Base-by-base conservation (phyloP, 345 rosid genomes). In the Euphorbia lathyris region DNA sequence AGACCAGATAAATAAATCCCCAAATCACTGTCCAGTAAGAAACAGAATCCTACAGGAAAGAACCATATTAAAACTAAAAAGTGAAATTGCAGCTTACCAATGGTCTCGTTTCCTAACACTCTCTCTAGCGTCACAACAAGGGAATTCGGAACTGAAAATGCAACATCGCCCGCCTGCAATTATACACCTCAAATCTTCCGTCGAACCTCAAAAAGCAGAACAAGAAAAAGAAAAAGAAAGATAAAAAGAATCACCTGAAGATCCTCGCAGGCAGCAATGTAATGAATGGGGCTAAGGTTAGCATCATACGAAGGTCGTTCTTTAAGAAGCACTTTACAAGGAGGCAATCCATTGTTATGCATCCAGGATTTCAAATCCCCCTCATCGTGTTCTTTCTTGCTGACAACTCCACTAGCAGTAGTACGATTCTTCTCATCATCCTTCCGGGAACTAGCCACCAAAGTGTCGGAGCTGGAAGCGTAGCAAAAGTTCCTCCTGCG, bases 81-180 rank as follows among this genome's bases (percentile, higher is more conserved):
- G 38, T 17, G n/a, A 70, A 29, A 60, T 51, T 63, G 81, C 77
- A 78, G 77, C 78, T 78, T 91, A 94, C 98, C 98, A 67, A 94
- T 77, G 71, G 88, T 86, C 88, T 94, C 96, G 68, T 94, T 94
- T 60, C 98, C 98, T 75, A 94, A 65, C 4, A 94, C 98, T 86
- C 98, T 87, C 77, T 91, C 98, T 2, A 94, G 91, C 23, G 98
- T 94, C 73, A 91, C 98, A 36, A 94, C 91, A 79, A 94, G 76
- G 9, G 96, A 86, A 75, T 88, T 81, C 20, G 96, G 96, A 71
- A 94, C 96, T 10, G 90, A 94, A 78, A 91, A 88, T 7, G 88
- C 97, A 59, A 87, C 93, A 68, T 88, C 98, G 22, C 95, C 97
- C 16, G 79, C 89, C 97, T 90, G 81, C 38, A 71, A 51, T 2